Conservation (phyloP, 495 filamentous ascomycete species). For the Zalerion maritima region DNA sequence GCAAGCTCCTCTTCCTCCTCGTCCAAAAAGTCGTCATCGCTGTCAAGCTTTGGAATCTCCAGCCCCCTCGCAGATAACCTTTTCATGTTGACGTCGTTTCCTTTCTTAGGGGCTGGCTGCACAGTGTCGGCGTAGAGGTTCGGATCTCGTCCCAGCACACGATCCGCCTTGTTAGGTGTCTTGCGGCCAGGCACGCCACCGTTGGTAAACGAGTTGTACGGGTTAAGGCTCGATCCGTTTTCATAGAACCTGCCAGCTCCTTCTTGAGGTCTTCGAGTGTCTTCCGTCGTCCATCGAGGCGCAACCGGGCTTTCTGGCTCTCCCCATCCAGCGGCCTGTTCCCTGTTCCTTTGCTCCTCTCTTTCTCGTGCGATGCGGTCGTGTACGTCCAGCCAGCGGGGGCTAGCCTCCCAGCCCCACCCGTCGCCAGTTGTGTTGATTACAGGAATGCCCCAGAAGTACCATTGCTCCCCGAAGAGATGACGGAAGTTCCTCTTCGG, state of each 20-base stretch:
- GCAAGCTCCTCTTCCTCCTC: too few species aligned
- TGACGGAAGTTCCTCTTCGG: constrained; percentile 63
- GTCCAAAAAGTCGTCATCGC: too few species aligned
- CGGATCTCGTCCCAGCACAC: constrained; percentile 34
- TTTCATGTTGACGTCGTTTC: too few species aligned
- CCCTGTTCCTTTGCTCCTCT: constrained; percentile 42
- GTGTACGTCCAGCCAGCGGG: constrained; percentile 51
- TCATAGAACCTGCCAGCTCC: too few species aligned
- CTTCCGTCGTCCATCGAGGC: constrained; percentile 4
- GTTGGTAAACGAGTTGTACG: too few species aligned
- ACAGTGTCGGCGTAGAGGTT: constrained; percentile 31
- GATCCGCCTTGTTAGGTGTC: constrained; percentile 33
- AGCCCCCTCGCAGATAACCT: too few species aligned
- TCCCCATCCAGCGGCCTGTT: constrained; percentile 43
- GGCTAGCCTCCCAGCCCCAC: constrained; percentile 85
- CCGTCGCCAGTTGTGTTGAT: constrained; percentile 79
- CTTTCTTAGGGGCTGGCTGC: too few species aligned
- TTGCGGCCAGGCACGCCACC: constrained; percentile 10
- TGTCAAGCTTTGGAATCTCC: too few species aligned
- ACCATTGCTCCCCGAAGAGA: constrained; percentile 58
- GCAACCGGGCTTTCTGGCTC: constrained; percentile 11
- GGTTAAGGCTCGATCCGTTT: too few species aligned
- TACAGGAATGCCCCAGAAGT: constrained; percentile 67
- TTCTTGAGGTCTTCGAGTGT: constrained; percentile 14
- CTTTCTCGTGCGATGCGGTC: constrained; percentile 44